Base-by-base conservation (phyloP, 345 rosid species). In the Melastoma malabathricum region DNA sequence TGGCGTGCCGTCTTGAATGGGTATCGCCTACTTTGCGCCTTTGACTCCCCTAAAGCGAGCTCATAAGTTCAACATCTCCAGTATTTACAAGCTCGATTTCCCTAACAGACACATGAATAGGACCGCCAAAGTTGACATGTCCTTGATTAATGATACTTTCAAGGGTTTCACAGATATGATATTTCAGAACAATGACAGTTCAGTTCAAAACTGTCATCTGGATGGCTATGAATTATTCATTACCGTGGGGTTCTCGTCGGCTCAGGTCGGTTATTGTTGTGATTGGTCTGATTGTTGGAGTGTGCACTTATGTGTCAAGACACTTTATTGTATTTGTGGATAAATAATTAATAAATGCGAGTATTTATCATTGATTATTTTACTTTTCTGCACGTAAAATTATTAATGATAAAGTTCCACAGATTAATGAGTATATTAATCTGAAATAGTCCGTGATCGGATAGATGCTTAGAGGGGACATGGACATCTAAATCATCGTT, bases 161-260 rank as follows among this genome's bases (percentile, higher is more conserved):
- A 89, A 89, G 68, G 87, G 90, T 49, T 89, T 86, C 64, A 78
- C 78, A 64, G 97, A 89, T 59, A 86, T 89, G 63, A 83, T 89
- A 60, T 81, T 89, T 67, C 97, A 83, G 79, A 89, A 89, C 59
- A 86, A 83, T 52, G 90, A 75, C 48, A 83, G 84, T 18, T 57
- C 68, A 20, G 78, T 83, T 44, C 81, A 86, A 70, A 79, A 76
- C 78, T 89, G 81, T 65, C 95, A 89, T 70, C 51, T 89, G 82
- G 95, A 89, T 72, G 97, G 97, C 62, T 83, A 81, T 73, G 89
- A 95, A 12, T 83, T 89, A 64, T 89, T 89, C 54, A 84, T 85
- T 64, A n/a, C n/a, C n/a, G 97, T 81, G 14, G 95, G 95, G 95
- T 34, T 34, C 41, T 34, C 2, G 41, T 34, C 9, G 41, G 12